Conservation (phyloP, 208 protist genomes). For the Acanthamoeba sp. region DNA sequence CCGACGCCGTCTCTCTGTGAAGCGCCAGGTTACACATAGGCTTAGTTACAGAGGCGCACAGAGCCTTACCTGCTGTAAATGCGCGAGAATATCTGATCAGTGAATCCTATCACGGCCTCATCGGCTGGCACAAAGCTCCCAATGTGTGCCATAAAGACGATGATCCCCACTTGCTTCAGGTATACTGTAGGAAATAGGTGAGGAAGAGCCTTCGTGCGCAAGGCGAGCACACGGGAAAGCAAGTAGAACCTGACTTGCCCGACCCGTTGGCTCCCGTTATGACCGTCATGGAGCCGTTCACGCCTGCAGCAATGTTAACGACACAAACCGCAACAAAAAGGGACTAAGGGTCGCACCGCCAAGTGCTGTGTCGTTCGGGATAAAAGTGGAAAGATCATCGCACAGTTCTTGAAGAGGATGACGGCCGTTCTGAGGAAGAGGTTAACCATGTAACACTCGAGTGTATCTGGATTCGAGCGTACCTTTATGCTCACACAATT, state of each 20-base stretch:
- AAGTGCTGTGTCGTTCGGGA: conserved; percentile 79
- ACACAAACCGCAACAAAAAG: neutral
- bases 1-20: conserved; percentile 62
- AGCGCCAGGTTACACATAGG: no score
- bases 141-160: conserved; percentile 94
- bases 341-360: neutral
- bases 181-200: conserved; percentile 84
- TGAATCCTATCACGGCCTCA: conserved; percentile 82
- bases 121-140: conserved; percentile 95
- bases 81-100: conserved; percentile 85
- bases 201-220: neutral
- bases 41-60: no score
- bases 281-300: neutral
- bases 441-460: neutral
- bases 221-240: no score
- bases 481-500: conserved; percentile 41
- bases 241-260: conserved; percentile 91
- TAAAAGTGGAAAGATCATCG: conserved; percentile 65
- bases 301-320: neutral
- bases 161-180: conserved; percentile 94
- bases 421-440: conserved; percentile 50
- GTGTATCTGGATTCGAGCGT: neutral
- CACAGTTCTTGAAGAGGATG: conserved; percentile 81
- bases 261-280: conserved; percentile 90
- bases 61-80: conserved; percentile 76